These are phyloP conservation scores for Mycena amicta DNA, from an alignment of 768 basidiomycete species.

Conservation along the genomic window DNA sequence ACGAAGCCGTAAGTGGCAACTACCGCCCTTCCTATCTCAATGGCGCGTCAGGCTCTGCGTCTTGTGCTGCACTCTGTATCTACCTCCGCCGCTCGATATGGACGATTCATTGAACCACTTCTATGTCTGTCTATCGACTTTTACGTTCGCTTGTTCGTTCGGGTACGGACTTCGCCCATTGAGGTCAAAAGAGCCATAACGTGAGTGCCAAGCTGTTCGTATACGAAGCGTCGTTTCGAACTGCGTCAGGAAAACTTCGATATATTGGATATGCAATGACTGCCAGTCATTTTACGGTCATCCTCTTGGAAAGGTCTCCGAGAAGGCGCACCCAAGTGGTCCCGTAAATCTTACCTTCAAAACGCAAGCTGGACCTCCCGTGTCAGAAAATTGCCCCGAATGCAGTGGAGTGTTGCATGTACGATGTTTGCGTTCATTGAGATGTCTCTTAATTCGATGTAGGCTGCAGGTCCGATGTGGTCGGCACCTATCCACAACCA, in stretches of 20 bases:
- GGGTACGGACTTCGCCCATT: conserved; percentile 68
- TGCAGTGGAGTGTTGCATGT: conserved; percentile 82
- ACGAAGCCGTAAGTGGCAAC: conserved; percentile 73
- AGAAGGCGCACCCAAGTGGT: conserved; percentile 59
- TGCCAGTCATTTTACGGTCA: conserved; percentile 87
- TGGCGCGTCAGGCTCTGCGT: conserved; percentile 71
- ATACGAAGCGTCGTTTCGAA: conserved; percentile 9
- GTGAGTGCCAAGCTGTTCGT: conserved; percentile 45
- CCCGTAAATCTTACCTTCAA: conserved; percentile 70
- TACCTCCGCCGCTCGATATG: conserved; percentile 88
- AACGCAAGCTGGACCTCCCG: conserved; percentile 68
- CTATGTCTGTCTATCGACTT: conserved; percentile 95
- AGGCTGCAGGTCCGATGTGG: conserved; percentile 92
- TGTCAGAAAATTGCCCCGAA: conserved; percentile 72
- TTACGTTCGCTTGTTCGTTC: conserved; percentile 91
- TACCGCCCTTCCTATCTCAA: background rate
- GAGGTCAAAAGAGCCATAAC: conserved; percentile 83
- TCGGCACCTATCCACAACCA: conserved; percentile 81
- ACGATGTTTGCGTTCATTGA: no score
- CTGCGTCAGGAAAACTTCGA: conserved; percentile 73
- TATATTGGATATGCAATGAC: conserved; percentile 79
- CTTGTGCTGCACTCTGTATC: conserved; percentile 87
- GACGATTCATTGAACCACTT: conserved; percentile 87
- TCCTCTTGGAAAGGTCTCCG: conserved; percentile 75
- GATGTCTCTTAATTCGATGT: no score